Evolutionary conservation across 176 grass and related monocot species (phyloP).

Genomic region (Coix lacrymajobi): DNA sequence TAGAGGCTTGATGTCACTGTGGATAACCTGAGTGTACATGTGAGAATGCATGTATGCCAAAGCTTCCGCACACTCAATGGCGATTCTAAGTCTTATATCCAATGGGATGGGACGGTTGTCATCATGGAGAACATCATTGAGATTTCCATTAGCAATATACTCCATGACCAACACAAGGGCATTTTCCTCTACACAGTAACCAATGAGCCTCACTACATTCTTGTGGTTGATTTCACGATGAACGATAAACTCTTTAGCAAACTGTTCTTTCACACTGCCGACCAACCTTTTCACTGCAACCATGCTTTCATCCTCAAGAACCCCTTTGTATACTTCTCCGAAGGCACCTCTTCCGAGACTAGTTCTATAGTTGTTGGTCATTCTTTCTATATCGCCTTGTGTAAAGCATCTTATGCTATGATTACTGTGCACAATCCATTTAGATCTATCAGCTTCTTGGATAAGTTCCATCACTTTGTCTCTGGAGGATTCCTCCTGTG

Average conservation of each 20-base stretch:
- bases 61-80: constrained; percentile 6
- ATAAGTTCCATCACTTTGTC: neutral
- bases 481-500: neutral
- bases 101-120: neutral
- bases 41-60: constrained; percentile 20
- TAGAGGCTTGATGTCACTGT: constrained; percentile 25
- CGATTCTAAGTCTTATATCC: neutral
- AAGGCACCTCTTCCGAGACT: neutral
- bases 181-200: neutral
- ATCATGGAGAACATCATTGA: neutral
- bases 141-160: constrained; percentile 8
- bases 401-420: neutral
- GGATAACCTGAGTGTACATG: constrained; percentile 20
- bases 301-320: neutral
- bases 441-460: neutral
- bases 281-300: constrained; percentile 10
- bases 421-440: neutral
- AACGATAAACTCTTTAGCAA: constrained; percentile 11
- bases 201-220: constrained; percentile 5
- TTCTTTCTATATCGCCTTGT: neutral
- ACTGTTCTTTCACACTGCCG: neutral
- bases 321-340: neutral
- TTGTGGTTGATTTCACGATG: constrained; percentile 21
- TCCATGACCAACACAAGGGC: neutral
- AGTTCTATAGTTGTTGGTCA: neutral